phyloP scores from a whole-genome alignment of 352 stramenopile genomes.

The Pythium brassicae region DNA sequence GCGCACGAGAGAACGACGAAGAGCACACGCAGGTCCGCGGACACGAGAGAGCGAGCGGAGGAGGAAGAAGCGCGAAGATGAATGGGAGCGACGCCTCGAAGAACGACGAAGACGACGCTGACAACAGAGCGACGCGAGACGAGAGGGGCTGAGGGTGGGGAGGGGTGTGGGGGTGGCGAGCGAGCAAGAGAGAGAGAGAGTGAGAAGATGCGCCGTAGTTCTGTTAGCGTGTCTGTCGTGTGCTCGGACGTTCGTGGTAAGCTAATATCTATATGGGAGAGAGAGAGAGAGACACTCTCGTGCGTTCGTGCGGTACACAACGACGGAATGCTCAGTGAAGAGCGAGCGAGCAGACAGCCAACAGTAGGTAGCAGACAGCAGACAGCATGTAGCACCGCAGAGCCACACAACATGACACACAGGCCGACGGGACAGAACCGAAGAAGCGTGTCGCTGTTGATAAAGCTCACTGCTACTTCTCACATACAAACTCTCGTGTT shows the following conservation, averaged over 20 bases:
- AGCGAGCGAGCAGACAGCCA: too few relatives aligned
- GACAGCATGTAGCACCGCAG: too few relatives aligned
- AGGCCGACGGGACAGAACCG: not conserved
- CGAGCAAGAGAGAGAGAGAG: slow-evolving; percentile 2
- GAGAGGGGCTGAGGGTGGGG: not conserved
- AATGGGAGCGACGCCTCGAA: not conserved
- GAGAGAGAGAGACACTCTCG: slow-evolving; percentile 7
- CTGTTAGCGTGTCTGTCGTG: not conserved
- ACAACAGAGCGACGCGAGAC: not conserved
- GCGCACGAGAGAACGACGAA: too few relatives aligned
- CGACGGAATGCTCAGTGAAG: too few relatives aligned
- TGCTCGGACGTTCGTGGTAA: slow-evolving; percentile 32
- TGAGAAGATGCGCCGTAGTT: not conserved
- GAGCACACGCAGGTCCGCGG: not conserved
- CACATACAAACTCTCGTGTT: not conserved
- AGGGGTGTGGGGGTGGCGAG: not conserved
- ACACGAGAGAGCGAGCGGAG: not conserved
- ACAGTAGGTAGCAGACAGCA: too few relatives aligned
- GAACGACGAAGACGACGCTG: not conserved
- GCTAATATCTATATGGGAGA: slow-evolving; percentile 51
- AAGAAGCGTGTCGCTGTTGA: slow-evolving; percentile 1
- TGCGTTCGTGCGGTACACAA: too few relatives aligned
- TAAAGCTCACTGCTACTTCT: not conserved
- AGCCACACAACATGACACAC: not conserved
- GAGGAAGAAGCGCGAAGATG: slow-evolving; percentile 23